A percentile compares a stretch with the other conserved stretches of the same genome.
These are phyloP conservation scores for Mytilinidion resinicola DNA, from an alignment of 495 filamentous ascomycete genomes.

Conservation along the genomic window DNA sequence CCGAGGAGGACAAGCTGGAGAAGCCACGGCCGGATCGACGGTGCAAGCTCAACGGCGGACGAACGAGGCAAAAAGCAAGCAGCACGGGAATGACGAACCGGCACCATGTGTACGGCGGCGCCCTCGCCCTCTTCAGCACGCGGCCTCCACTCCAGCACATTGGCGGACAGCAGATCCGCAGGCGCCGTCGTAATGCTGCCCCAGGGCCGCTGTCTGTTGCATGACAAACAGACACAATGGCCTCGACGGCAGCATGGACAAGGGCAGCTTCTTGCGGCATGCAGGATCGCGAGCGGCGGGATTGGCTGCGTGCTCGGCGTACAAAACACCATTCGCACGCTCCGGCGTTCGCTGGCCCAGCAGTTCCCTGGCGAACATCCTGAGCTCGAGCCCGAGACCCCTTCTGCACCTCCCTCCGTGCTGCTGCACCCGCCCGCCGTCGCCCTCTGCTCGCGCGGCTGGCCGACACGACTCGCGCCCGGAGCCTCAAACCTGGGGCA, in stretches of 20 bases:
- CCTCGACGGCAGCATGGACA: constrained; percentile 6
- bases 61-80: not conserved
- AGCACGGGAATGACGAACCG: not conserved
- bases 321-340: constrained; percentile 3
- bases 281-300: constrained; percentile 15
- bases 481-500: no score
- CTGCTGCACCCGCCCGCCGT: no score
- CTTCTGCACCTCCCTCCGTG: not conserved
- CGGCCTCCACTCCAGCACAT: constrained; percentile 1
- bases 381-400: constrained; percentile 1
- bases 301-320: constrained; percentile 11
- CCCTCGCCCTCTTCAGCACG: not conserved
- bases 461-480: no score
- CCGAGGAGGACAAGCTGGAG: constrained; percentile 18
- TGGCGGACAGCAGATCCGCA: constrained; percentile 26
- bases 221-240: constrained; percentile 28
- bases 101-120: no score
- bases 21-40: constrained; percentile 12
- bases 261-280: constrained; percentile 19
- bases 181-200: constrained; percentile 25
- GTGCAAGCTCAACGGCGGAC: constrained; percentile 5
- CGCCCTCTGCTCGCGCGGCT: no score
- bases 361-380: not conserved
- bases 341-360: not conserved
- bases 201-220: constrained; percentile 19